Conservation (phyloP, 768 basidiomycete species). For the Boletus reticulatus region DNA sequence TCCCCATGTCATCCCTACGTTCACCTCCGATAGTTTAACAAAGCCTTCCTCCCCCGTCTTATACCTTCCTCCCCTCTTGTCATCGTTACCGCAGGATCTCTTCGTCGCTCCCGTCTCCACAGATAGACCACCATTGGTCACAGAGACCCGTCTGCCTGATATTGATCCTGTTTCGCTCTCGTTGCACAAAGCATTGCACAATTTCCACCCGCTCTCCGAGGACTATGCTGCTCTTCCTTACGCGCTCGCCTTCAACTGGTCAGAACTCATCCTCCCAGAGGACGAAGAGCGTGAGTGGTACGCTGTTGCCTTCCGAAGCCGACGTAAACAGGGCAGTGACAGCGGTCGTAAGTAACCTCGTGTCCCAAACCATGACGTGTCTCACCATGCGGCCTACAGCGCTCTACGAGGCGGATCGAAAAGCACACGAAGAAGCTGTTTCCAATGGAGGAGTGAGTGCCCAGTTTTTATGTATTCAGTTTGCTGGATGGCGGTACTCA, state of each 20-base stretch:
- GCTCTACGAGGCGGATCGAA: slow-evolving; percentile 82
- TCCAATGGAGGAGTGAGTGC: slow-evolving; percentile 74
- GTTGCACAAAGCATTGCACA: slow-evolving; percentile 81
- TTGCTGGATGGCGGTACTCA: not conserved
- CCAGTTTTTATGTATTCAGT: not conserved
- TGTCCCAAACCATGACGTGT: not conserved
- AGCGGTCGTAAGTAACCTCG: slow-evolving; percentile 49
- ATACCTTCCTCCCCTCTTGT: slow-evolving; percentile 84
- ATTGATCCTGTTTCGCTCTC: slow-evolving; percentile 85
- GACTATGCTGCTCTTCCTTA: slow-evolving; percentile 69
- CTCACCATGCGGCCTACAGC: slow-evolving; percentile 38
- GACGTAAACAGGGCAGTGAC: slow-evolving; percentile 69
- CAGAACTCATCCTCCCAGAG: slow-evolving; percentile 58
- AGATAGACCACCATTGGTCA: slow-evolving; percentile 48
- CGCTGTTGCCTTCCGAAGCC: slow-evolving; percentile 85
- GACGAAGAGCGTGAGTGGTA: slow-evolving; percentile 88
- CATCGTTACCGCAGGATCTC: slow-evolving; percentile 58
- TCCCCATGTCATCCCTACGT: slow-evolving; percentile 57
- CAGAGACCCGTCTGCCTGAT: slow-evolving; percentile 74
- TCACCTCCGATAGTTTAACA: slow-evolving; percentile 37
- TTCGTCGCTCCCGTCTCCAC: slow-evolving; percentile 23
- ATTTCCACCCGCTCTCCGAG: slow-evolving; percentile 58
- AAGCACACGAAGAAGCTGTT: slow-evolving; percentile 92
- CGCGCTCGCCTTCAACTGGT: slow-evolving; percentile 86
- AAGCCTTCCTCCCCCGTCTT: slow-evolving; percentile 52